Evolutionary conservation across 1,139 yeast genomes (phyloP), one percentile per base, ranked within the genome.

Genomic region (Scheffersomyces illinoinensis): DNA sequence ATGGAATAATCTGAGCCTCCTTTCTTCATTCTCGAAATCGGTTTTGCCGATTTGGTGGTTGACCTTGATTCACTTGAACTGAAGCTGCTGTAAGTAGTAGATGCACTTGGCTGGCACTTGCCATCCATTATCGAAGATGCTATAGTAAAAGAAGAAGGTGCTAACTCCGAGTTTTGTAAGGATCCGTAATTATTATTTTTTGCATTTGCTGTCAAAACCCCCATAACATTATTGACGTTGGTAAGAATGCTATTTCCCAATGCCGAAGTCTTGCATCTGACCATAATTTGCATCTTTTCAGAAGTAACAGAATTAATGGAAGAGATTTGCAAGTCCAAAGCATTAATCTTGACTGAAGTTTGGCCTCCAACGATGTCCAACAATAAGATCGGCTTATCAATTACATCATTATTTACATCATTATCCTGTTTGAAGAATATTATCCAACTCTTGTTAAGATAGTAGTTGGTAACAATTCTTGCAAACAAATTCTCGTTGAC

Each of bases 341-440:
- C 82, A 3, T 82, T 76, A 58, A 72, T 74, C 54, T 80, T 71
- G 1, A 74, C 63, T 10, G 71, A 70, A 17, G 78, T 71, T 5
- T 54, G 54, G 2, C 61, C 62, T 7, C 63, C 65, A 57, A 66
- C 68, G 52, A 80, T 61, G 48, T 77, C 74, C 58, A 80, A 65
- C 49, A 81, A 66, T 56, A 80, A 66, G 4, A 81, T 67, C 6
- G 84, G 83, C 54, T 66, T 68, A 59, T 80, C 84, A 20, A 75
- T 59, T 12, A 70, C 68, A 60, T 78, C 82, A 24, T 69, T 65
- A 51, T 70, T 68, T 20, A 67, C 72, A 59, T 76, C 81, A 56
- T 57, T 71, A 54, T 74, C 81, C 64, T 80, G 84, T 63, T 79
- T 78, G 67, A 80, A 81, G 3, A 78, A 68, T 57, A 80, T 69